Percentiles rank a stretch among this genome's conserved stretches.
These are phyloP conservation scores for Cutaneotrichosporon cyanovorans DNA, from an alignment of 1,284 basidiomycete species.

Conservation along the genomic window DNA sequence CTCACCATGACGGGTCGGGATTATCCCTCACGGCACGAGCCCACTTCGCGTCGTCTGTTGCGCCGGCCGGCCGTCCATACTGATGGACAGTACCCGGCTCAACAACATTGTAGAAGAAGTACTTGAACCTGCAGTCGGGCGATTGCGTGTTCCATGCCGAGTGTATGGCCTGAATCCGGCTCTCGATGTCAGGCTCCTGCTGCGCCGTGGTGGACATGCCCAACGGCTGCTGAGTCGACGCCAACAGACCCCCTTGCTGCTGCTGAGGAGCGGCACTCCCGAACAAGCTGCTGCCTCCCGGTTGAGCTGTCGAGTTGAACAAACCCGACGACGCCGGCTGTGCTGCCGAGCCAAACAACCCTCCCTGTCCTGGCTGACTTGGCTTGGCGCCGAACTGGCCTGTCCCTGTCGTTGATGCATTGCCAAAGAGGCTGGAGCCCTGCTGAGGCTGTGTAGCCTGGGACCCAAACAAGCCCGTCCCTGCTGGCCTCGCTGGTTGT, in stretches of 20 bases:
- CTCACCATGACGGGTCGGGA: constrained; percentile 70
- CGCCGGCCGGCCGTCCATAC: constrained; percentile 67
- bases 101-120: constrained; percentile 82
- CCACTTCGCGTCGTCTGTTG: constrained; percentile 68
- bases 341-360: constrained; percentile 6
- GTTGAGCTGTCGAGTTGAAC: constrained; percentile 53
- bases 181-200: constrained; percentile 49
- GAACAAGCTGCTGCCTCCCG: constrained; percentile 35
- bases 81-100: constrained; percentile 61
- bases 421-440: constrained; percentile 11
- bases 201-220: constrained; percentile 8
- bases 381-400: constrained; percentile 8
- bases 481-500: constrained; percentile 49
- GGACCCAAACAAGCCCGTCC: constrained; percentile 44
- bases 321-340: constrained; percentile 25
- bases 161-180: constrained; percentile 60
- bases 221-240: constrained; percentile 5
- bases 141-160: constrained; percentile 65
- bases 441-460: constrained; percentile 2
- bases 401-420: constrained; percentile 6
- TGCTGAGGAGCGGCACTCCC: constrained; percentile 52
- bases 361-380: constrained; percentile 1
- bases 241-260: constrained; percentile 1
- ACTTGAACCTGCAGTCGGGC: constrained; percentile 70
- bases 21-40: constrained; percentile 72